Evolutionary conservation across 495 filamentous ascomycete species (phyloP).

Genomic region (Opeltia flavorubescens): DNA sequence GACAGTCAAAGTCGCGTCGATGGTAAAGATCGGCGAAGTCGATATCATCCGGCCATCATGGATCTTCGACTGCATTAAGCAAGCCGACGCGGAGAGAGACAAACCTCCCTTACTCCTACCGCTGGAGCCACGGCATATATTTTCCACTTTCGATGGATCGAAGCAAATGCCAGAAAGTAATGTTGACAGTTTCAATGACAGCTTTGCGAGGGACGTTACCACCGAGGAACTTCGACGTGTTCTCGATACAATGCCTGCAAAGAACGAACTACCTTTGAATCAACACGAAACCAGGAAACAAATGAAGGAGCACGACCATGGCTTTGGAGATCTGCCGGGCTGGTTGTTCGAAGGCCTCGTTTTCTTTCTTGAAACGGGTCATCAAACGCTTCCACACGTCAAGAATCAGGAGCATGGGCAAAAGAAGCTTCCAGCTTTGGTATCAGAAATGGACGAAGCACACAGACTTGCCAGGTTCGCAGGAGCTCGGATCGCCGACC

Average conservation of each 20-base stretch:
- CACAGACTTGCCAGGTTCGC: constrained; percentile 47
- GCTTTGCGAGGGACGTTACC: constrained; percentile 60
- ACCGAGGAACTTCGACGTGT: constrained; percentile 48
- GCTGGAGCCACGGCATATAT: constrained; percentile 54
- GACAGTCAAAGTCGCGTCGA: constrained; percentile 71
- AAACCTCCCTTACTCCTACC: constrained; percentile 47
- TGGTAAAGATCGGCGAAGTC: constrained; percentile 52
- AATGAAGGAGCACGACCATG: constrained; percentile 40
- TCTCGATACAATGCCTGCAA: constrained; percentile 30
- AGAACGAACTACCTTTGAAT: constrained; percentile 17
- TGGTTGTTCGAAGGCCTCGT: constrained; percentile 54
- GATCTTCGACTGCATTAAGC: constrained; percentile 69
- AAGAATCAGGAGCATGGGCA: background rate
- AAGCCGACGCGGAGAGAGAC: constrained; percentile 46
- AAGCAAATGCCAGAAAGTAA: constrained; percentile 33
- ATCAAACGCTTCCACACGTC: background rate
- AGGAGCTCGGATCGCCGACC: constrained; percentile 36
- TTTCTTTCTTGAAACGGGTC: constrained; percentile 35
- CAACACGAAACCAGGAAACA: constrained; percentile 28
- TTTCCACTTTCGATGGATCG: constrained; percentile 33
- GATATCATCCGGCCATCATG: constrained; percentile 70
- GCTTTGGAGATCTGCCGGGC: constrained; percentile 35
- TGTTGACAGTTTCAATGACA: constrained; percentile 68
- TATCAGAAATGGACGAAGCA: constrained; percentile 12
- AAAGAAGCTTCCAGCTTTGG: background rate